Conservation (phyloP, 2,329 filamentous ascomycete species). For the Fusarium sp. region DNA sequence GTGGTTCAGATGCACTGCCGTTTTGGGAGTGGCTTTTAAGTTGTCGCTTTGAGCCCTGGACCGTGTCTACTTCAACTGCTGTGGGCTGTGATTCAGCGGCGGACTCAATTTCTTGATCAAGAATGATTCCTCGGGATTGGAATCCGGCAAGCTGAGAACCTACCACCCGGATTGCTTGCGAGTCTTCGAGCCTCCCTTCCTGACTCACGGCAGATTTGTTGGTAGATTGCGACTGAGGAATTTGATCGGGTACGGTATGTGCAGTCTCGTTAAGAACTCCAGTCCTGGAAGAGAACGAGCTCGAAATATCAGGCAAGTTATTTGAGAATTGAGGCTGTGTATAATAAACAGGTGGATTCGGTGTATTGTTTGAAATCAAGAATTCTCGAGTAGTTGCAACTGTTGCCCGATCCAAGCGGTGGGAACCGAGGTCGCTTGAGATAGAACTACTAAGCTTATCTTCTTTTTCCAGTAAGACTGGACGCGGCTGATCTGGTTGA, state of each 20-base stretch:
- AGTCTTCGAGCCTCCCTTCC: constrained; percentile 21
- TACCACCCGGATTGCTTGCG: constrained; percentile 51
- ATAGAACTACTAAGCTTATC: constrained; percentile 7
- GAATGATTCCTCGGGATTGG: constrained; percentile 24
- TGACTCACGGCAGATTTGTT: background rate
- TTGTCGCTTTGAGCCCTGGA: background rate
- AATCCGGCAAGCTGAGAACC: constrained; percentile 32
- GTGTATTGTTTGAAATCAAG: background rate
- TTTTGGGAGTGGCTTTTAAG: background rate
- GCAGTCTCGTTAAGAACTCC: background rate
- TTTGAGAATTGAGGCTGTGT: constrained; percentile 38
- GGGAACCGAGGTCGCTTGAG: constrained; percentile 1
- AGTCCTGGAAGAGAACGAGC: constrained; percentile 4
- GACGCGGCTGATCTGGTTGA: constrained; percentile 42
- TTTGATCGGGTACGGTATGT: background rate
- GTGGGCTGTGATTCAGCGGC: background rate
- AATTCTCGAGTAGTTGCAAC: background rate
- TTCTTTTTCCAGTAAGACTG: constrained; percentile 1
- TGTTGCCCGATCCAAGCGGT: background rate
- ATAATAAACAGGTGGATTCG: constrained; percentile 28
- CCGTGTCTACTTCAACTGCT: background rate
- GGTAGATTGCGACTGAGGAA: background rate
- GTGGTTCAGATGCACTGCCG: constrained; percentile 2
- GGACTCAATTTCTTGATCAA: constrained; percentile 16
- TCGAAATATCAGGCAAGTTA: constrained; percentile 7